A percentile compares a stretch with the other conserved stretches of the same genome.
Conservation (phyloP, 2,329 filamentous ascomycete genomes). For the Colletotrichum sp. region DNA sequence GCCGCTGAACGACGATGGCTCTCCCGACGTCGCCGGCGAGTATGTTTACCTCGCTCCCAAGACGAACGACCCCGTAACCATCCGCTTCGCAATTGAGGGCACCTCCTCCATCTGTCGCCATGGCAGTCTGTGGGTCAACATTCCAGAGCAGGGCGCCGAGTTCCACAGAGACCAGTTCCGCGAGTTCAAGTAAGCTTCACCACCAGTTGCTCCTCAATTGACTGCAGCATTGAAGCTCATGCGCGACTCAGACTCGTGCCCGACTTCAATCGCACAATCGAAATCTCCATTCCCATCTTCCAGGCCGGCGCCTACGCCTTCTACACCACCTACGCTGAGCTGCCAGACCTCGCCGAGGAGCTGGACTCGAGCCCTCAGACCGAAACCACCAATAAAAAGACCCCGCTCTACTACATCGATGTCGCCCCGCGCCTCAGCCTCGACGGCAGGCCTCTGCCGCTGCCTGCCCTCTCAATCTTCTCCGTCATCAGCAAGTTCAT, state of each 20-base stretch:
- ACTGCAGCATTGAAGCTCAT: not conserved
- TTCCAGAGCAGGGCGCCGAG: slow-evolving; percentile 75
- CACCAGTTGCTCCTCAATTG: not conserved
- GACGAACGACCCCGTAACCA: slow-evolving; percentile 74
- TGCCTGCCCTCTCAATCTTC: slow-evolving; percentile 89
- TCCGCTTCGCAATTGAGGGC: slow-evolving; percentile 91
- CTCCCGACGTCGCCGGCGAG: slow-evolving; percentile 84
- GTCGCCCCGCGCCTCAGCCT: slow-evolving; percentile 82
- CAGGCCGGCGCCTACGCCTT: slow-evolving; percentile 89
- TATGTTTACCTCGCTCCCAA: slow-evolving; percentile 89
- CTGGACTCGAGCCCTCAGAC: slow-evolving; percentile 49
- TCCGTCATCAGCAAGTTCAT: slow-evolving; percentile 98
- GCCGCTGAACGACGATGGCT: slow-evolving; percentile 90
- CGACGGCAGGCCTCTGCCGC: slow-evolving; percentile 74
- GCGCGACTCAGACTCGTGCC: slow-evolving; percentile 70
- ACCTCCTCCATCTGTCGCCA: slow-evolving; percentile 94
- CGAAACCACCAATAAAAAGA: slow-evolving; percentile 65
- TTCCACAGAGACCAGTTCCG: slow-evolving; percentile 83
- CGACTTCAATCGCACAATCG: slow-evolving; percentile 89
- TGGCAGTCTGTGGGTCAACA: slow-evolving; percentile 96
- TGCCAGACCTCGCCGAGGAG: slow-evolving; percentile 76
- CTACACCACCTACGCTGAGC: slow-evolving; percentile 89
- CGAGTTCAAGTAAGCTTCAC: slow-evolving; percentile 79
- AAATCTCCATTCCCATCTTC: slow-evolving; percentile 87
- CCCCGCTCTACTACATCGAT: slow-evolving; percentile 88